These are phyloP conservation scores for Aspergillus sp. DNA, from an alignment of 2,329 filamentous ascomycete genomes.

Conservation along the genomic window DNA sequence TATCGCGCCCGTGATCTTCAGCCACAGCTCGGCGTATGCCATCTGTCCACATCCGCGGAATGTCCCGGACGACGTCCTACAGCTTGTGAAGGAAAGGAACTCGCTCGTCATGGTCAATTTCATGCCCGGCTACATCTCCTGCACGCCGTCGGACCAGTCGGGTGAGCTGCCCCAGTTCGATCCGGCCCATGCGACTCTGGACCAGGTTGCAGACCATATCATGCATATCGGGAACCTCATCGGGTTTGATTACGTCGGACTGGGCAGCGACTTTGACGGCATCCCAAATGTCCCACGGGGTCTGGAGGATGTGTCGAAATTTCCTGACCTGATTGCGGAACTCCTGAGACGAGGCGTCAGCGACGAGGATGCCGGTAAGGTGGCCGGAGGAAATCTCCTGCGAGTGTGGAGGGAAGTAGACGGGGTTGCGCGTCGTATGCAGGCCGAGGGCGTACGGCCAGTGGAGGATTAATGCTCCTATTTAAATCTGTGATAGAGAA, in stretches of 20 bases:
- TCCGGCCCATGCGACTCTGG: slow-evolving; percentile 60
- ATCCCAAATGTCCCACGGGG: slow-evolving; percentile 53
- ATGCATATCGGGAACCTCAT: slow-evolving; percentile 71
- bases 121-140: slow-evolving; percentile 71
- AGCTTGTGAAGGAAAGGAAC: slow-evolving; percentile 62
- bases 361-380: slow-evolving; percentile 61
- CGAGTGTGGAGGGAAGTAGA: slow-evolving; percentile 79
- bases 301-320: slow-evolving; percentile 76
- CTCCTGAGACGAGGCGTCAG: slow-evolving; percentile 64
- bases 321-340: slow-evolving; percentile 67
- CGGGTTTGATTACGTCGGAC: slow-evolving; percentile 77
- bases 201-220: slow-evolving; percentile 71
- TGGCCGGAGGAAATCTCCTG: slow-evolving; percentile 71
- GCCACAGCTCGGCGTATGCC: slow-evolving; percentile 71
- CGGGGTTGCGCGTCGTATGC: slow-evolving; percentile 56
- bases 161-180: slow-evolving; percentile 61
- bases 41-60: slow-evolving; percentile 85
- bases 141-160: slow-evolving; percentile 48
- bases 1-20: slow-evolving; percentile 76
- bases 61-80: slow-evolving; percentile 73
- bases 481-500: too few relatives aligned
- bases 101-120: slow-evolving; percentile 91
- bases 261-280: slow-evolving; percentile 86
- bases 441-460: slow-evolving; percentile 43
- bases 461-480: slow-evolving; percentile 31